Evolutionary conservation across 2,329 filamentous ascomycete genomes (phyloP), one percentile per base, ranked within the genome.

Genomic region (Penicillium sp.): DNA sequence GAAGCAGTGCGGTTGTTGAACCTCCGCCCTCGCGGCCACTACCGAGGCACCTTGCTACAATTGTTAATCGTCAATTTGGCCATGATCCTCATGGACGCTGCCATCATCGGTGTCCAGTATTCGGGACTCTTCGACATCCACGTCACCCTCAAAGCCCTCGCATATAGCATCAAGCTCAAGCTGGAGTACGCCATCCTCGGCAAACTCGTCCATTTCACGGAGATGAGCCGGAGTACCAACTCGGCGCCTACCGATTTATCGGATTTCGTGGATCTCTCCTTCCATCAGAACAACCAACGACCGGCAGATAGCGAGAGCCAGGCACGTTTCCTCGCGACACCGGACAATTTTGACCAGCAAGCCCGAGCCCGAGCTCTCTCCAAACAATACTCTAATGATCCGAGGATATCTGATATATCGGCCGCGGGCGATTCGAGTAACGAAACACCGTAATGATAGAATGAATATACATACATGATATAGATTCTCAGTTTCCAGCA

Each of bases 1-100:
- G 81, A 85, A 64, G 82, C 84, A 0, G 70, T 82, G 48, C 78
- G 75, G 78, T 74, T 85, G 8, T 73, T 85, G 42, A 76, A 76
- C 3, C 64, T 80, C 3, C 77, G 81, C 49, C 75, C 76, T 3
- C 71, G 78, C 33, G 70, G 71, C 8, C 69, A 75, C 46, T 76
- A 76, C 35, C 73, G 73, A 57, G 71, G 71, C 52, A 77, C 79
- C 37, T 76, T 82, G 67, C 73, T 74, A 19, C 80, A 83, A 65
- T 72, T 83, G 19, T 66, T 84, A 45, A 66, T 75, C 30, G 79
- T 83, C 68, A 83, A 83, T 55, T 49, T 80, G 16, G 68, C 75
- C 46, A 81, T 81, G 63, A 80, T 81, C 43, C 43, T 75, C 4
- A 78, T 82, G 75, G 80, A 82, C 56, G 59, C 80, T 1, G 75